Evolutionary conservation across 331 rosid genomes (phyloP).

Genomic region (Pyrus hybrid): DNA sequence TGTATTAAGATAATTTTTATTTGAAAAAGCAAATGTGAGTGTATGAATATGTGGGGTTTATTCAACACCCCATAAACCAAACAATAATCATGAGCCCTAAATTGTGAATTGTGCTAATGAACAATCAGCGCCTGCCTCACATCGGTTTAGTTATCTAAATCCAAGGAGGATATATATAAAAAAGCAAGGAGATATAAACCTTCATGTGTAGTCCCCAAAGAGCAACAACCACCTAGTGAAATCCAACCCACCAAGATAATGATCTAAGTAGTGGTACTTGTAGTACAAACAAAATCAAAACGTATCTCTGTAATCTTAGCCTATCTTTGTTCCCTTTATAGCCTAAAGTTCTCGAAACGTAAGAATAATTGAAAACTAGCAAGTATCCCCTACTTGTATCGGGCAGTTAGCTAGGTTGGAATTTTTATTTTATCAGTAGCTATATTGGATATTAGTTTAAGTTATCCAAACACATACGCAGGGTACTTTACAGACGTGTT

Average conservation of each 20-base stretch:
- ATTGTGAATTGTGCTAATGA: not conserved
- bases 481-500: not conserved
- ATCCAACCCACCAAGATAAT: conserved; percentile 47
- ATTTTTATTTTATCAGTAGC: not conserved
- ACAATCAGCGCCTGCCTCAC: not conserved
- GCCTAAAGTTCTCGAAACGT: not conserved
- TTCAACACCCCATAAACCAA: too few relatives aligned
- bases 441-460: not conserved
- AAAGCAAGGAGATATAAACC: too few relatives aligned
- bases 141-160: not conserved
- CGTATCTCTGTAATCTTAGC: not conserved
- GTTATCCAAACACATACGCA: not conserved
- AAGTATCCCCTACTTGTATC: not conserved
- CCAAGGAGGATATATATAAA: not conserved
- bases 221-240: conserved; percentile 19
- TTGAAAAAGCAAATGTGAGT: too few relatives aligned
- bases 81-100: too few relatives aligned
- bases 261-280: conserved; percentile 28
- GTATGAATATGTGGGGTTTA: too few relatives aligned
- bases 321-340: conserved; percentile 10
- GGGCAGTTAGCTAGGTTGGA: not conserved
- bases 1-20: too few relatives aligned
- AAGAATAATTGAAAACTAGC: not conserved
- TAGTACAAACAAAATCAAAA: conserved; percentile 19
- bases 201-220: conserved; percentile 9